Conservation (phyloP, 495 filamentous ascomycete species). For the Neurospora sp. region DNA sequence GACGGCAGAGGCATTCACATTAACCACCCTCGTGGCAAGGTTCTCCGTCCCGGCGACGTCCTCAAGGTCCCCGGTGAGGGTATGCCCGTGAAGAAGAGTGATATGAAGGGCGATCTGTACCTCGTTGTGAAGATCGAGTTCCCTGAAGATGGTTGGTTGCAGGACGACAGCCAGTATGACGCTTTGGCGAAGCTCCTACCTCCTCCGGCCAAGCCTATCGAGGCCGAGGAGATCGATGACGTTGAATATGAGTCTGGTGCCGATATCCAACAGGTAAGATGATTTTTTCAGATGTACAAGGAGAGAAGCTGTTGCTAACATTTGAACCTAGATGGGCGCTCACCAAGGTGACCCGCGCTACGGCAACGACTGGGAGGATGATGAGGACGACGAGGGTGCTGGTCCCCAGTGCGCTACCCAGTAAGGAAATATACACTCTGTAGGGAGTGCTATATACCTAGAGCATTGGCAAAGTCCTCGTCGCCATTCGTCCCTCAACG, state of each 20-base stretch:
- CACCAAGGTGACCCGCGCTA: conserved; percentile 57
- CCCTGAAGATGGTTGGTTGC: conserved; percentile 74
- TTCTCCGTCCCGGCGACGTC: conserved; percentile 70
- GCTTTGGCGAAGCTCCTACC: conserved; percentile 68
- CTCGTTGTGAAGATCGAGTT: conserved; percentile 79
- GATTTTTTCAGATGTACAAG: not conserved
- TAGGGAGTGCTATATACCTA: conserved; percentile 2
- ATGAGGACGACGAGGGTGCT: conserved; percentile 57
- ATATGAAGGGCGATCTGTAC: conserved; percentile 77
- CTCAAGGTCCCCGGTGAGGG: conserved; percentile 81
- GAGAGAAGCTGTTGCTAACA: conserved; percentile 5
- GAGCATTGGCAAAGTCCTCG: not conserved
- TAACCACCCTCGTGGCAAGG: conserved; percentile 59
- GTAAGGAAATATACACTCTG: conserved; percentile 38
- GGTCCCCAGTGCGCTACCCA: conserved; percentile 75
- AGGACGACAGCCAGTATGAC: conserved; percentile 53
- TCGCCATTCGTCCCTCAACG: not conserved
- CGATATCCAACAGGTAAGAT: conserved; percentile 64
- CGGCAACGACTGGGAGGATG: conserved; percentile 66
- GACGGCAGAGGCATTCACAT: conserved; percentile 87
- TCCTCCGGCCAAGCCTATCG: conserved; percentile 43
- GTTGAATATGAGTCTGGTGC: conserved; percentile 75
- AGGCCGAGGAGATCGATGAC: conserved; percentile 68
- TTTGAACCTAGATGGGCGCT: conserved; percentile 45
- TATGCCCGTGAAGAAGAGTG: conserved; percentile 84